phyloP scores from a whole-genome alignment of 176 grass and related monocot genomes.

The Dendrocalamus sinicus region DNA sequence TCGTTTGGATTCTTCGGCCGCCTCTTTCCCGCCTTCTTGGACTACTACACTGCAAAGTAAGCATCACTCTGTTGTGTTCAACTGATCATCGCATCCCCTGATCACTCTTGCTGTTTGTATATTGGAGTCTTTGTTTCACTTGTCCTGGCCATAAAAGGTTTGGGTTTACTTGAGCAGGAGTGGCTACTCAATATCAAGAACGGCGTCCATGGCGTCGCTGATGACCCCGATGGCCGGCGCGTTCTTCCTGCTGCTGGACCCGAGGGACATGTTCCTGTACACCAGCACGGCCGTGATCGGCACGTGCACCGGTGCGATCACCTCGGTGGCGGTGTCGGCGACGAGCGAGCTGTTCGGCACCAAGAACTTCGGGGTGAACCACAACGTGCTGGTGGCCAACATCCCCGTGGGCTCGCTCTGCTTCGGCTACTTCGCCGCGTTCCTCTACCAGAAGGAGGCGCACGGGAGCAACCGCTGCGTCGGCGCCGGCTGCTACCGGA shows the following conservation, averaged over 20 bases:
- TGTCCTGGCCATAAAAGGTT: neutral
- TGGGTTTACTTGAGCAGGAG: slow-evolving; percentile 48
- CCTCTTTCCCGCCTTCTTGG: slow-evolving; percentile 83
- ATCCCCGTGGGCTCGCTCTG: slow-evolving; percentile 85
- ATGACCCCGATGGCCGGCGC: slow-evolving; percentile 81
- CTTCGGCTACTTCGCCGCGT: slow-evolving; percentile 86
- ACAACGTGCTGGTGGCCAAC: slow-evolving; percentile 92
- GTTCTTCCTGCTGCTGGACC: slow-evolving; percentile 78
- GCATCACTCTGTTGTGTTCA: neutral
- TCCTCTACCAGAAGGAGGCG: slow-evolving; percentile 71
- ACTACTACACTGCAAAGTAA: slow-evolving; percentile 93
- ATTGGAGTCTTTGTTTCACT: neutral
- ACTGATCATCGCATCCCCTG: neutral
- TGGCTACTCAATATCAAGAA: slow-evolving; percentile 63
- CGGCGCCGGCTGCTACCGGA: slow-evolving; percentile 69
- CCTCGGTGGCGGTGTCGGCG: slow-evolving; percentile 80
- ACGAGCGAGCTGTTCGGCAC: slow-evolving; percentile 88
- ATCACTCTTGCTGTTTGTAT: neutral
- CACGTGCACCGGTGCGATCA: slow-evolving; percentile 91
- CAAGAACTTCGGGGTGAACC: slow-evolving; percentile 90
- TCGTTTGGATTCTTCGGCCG: slow-evolving; percentile 98
- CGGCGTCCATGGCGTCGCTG: slow-evolving; percentile 77
- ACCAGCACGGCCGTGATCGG: slow-evolving; percentile 72
- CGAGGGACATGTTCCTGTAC: slow-evolving; percentile 58
- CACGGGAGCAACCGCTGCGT: slow-evolving; percentile 51